Percentiles rank a stretch among this genome's conserved stretches.
Conservation (phyloP, 352 stramenopile genomes). For the Globisporangium cystogenes region DNA sequence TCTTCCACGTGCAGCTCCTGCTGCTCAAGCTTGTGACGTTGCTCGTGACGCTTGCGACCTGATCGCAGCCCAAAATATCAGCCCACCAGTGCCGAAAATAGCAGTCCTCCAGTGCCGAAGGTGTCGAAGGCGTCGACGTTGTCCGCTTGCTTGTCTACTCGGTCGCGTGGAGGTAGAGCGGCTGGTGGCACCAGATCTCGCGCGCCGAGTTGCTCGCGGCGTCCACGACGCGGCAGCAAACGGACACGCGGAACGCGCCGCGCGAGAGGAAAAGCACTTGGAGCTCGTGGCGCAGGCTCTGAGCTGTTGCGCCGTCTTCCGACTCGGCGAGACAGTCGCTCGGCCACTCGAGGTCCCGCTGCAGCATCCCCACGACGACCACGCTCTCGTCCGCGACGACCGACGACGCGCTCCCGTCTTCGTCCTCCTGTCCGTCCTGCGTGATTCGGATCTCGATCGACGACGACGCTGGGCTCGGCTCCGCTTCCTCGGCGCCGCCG, state of each 20-base stretch:
- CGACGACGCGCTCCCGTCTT: neutral
- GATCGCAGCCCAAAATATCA: neutral
- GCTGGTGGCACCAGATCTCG: slow-evolving; percentile 40
- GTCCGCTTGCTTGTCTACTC: neutral
- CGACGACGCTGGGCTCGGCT: too few relatives aligned
- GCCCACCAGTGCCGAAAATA: too few relatives aligned
- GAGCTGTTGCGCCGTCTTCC: neutral
- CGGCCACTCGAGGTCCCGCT: slow-evolving; percentile 16
- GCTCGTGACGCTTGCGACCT: too few relatives aligned
- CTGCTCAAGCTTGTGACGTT: too few relatives aligned
- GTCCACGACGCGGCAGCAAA: slow-evolving; percentile 13
- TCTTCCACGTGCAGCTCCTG: too few relatives aligned
- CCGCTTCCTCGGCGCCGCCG: neutral
- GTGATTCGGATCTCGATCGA: slow-evolving; percentile 24
- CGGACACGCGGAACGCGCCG: slow-evolving; percentile 39
- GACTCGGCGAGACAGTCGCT: neutral
- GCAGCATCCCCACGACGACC: slow-evolving; percentile 31
- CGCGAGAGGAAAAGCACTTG: slow-evolving; percentile 63
- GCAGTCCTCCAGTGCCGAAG: too few relatives aligned
- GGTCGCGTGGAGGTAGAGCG: slow-evolving; percentile 34
- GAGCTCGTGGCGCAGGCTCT: slow-evolving; percentile 18
- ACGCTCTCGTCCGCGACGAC: slow-evolving; percentile 23
- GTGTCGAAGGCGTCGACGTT: too few relatives aligned
- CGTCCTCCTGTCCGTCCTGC: slow-evolving; percentile 19
- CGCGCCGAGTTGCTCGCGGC: neutral